A percentile compares a stretch with the other conserved stretches of the same genome.
phyloP scores from a whole-genome alignment of 1,284 basidiomycete genomes.

The Grifola frondosa region DNA sequence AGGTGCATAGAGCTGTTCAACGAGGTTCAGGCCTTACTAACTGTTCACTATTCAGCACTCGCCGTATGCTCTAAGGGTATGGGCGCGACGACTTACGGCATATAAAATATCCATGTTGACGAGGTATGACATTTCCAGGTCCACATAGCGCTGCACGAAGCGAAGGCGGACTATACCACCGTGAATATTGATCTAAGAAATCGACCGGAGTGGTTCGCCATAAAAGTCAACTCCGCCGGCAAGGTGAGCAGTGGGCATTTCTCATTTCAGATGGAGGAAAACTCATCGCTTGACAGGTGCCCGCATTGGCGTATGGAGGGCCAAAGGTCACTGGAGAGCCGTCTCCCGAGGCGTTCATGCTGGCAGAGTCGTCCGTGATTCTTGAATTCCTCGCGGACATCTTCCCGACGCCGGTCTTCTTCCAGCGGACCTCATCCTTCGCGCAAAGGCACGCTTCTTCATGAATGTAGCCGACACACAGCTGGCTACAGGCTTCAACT shows the following conservation, averaged over 20 bases:
- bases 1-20: too few relatives aligned
- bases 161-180: constrained; percentile 45
- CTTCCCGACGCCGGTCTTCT: constrained; percentile 44
- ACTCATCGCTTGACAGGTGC: constrained; percentile 34
- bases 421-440: constrained; percentile 51
- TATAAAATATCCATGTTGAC: too few relatives aligned
- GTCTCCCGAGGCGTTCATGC: constrained; percentile 54
- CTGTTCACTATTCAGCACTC: too few relatives aligned
- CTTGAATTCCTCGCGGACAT: constrained; percentile 64
- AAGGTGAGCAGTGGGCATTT: constrained; percentile 42
- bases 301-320: constrained; percentile 58
- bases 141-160: constrained; percentile 53
- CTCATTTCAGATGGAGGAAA: not conserved
- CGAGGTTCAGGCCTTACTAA: too few relatives aligned
- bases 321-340: constrained; percentile 51
- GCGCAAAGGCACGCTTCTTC: constrained; percentile 61
- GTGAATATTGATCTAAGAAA: constrained; percentile 57
- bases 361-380: constrained; percentile 62
- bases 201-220: constrained; percentile 66
- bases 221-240: constrained; percentile 59
- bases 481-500: constrained; percentile 34
- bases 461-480: constrained; percentile 50
- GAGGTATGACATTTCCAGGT: too few relatives aligned
- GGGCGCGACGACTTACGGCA: too few relatives aligned
- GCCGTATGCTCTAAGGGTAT: too few relatives aligned